phyloP scores from a whole-genome alignment of 768 basidiomycete species.

The Stropharia rugosoannulata region DNA sequence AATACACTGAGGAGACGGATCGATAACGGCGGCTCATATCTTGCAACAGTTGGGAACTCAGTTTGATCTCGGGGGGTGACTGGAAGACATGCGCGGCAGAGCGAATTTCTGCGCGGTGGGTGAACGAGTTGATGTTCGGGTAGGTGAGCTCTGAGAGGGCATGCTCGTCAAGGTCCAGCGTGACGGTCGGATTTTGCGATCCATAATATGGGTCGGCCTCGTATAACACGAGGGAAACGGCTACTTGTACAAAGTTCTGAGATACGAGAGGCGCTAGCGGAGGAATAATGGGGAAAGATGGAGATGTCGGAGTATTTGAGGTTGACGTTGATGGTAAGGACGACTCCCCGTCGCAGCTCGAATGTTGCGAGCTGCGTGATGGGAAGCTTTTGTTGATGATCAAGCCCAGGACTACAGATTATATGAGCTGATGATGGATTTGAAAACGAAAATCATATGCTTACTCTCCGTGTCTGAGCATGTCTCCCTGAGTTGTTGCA shows the following conservation, averaged over 20 bases:
- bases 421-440: slow-evolving; percentile 16
- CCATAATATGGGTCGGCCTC: slow-evolving; percentile 11
- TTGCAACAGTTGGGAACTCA: slow-evolving; percentile 14
- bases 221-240: slow-evolving; percentile 13
- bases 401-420: background rate
- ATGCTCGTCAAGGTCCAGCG: slow-evolving; percentile 24
- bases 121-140: slow-evolving; percentile 5
- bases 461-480: slow-evolving; percentile 54
- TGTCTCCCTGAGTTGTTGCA: slow-evolving; percentile 68
- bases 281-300: background rate
- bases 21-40: slow-evolving; percentile 6
- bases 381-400: slow-evolving; percentile 4
- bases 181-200: slow-evolving; percentile 13
- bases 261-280: background rate
- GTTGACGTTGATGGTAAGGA: slow-evolving; percentile 2
- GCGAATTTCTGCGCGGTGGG: slow-evolving; percentile 14
- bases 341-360: background rate
- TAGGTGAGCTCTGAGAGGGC: slow-evolving; percentile 12
- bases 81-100: slow-evolving; percentile 10
- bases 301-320: background rate
- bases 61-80: slow-evolving; percentile 16
- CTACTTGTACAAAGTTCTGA: background rate
- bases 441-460: slow-evolving; percentile 19
- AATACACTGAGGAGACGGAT: slow-evolving; percentile 15
- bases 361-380: background rate